Evolutionary conservation across 345 rosid genomes (phyloP).

Genomic region (Euphorbia lathyris): DNA sequence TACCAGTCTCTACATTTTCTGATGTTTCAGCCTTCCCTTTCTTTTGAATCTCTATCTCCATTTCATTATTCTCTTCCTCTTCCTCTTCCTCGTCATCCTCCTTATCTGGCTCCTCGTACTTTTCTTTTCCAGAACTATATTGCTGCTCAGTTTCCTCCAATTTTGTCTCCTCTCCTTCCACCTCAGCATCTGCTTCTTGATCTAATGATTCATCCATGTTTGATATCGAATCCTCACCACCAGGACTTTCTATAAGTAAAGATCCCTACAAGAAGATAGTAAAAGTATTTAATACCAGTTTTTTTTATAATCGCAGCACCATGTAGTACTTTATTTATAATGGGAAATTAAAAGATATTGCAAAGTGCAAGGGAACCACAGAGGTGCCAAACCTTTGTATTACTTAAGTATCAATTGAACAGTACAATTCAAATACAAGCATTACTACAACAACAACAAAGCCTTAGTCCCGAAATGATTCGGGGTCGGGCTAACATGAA

Average conservation of each 20-base stretch:
- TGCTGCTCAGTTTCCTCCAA: slow-evolving; percentile 39
- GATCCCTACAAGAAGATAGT: slow-evolving; percentile 45
- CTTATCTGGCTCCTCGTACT: slow-evolving; percentile 33
- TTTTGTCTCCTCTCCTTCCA: slow-evolving; percentile 51
- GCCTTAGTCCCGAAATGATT: no score
- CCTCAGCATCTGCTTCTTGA: slow-evolving; percentile 54
- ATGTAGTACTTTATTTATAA: background rate
- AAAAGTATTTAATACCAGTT: background rate
- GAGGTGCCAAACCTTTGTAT: background rate
- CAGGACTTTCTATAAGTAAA: slow-evolving; percentile 58
- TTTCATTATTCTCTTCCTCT: slow-evolving; percentile 42
- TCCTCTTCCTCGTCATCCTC: slow-evolving; percentile 38
- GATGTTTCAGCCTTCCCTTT: slow-evolving; percentile 35
- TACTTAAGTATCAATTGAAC: no score
- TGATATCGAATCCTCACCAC: slow-evolving; percentile 64
- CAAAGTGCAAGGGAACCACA: background rate
- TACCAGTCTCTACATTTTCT: slow-evolving; percentile 37
- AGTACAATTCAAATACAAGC: no score
- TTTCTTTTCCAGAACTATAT: slow-evolving; percentile 34
- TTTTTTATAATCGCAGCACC: background rate
- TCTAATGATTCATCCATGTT: slow-evolving; percentile 65
- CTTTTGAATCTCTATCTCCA: slow-evolving; percentile 42
- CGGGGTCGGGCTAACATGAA: no score
- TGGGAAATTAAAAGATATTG: background rate
- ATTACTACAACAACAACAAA: no score